Percentiles rank a stretch among this genome's conserved stretches.
Conservation (phyloP, 768 basidiomycete genomes). For the Lyophyllum semitale region DNA sequence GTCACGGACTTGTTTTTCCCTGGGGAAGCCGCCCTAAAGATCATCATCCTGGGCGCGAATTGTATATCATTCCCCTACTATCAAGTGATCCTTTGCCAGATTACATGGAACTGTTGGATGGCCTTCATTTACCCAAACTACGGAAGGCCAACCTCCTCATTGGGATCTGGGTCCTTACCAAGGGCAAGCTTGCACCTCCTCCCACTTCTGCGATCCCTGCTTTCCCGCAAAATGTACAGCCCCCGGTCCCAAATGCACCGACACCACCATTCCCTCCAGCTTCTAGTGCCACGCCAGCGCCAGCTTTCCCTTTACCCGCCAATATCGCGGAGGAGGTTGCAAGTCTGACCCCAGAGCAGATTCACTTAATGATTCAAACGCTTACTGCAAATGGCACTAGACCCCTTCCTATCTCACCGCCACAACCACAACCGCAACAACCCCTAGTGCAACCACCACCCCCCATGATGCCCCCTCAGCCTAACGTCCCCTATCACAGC, state of each 20-base stretch:
- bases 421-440: slow-evolving; percentile 11
- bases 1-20: slow-evolving; percentile 84
- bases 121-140: slow-evolving; percentile 65
- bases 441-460: slow-evolving; percentile 12
- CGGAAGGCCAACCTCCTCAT: slow-evolving; percentile 71
- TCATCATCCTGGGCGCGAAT: slow-evolving; percentile 75
- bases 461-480: slow-evolving; percentile 19
- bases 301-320: slow-evolving; percentile 33
- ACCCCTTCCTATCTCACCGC: slow-evolving; percentile 17
- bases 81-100: slow-evolving; percentile 74
- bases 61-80: slow-evolving; percentile 81
- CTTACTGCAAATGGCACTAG: slow-evolving; percentile 45
- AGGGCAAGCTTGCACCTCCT: slow-evolving; percentile 67
- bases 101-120: slow-evolving; percentile 81
- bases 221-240: slow-evolving; percentile 14
- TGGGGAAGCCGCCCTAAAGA: slow-evolving; percentile 81
- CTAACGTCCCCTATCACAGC: slow-evolving; percentile 21
- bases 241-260: slow-evolving; percentile 16
- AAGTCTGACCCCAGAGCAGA: slow-evolving; percentile 74
- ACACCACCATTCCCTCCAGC: slow-evolving; percentile 20
- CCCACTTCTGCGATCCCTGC: slow-evolving; percentile 22
- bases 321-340: slow-evolving; percentile 73
- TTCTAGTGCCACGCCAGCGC: slow-evolving; percentile 17
- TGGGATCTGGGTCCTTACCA: slow-evolving; percentile 84
- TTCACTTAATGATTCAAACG: slow-evolving; percentile 65